Percentiles rank a stretch among this genome's conserved stretches.
phyloP scores from a whole-genome alignment of 2,329 filamentous ascomycete species.

The Clonostachys chloroleuca region DNA sequence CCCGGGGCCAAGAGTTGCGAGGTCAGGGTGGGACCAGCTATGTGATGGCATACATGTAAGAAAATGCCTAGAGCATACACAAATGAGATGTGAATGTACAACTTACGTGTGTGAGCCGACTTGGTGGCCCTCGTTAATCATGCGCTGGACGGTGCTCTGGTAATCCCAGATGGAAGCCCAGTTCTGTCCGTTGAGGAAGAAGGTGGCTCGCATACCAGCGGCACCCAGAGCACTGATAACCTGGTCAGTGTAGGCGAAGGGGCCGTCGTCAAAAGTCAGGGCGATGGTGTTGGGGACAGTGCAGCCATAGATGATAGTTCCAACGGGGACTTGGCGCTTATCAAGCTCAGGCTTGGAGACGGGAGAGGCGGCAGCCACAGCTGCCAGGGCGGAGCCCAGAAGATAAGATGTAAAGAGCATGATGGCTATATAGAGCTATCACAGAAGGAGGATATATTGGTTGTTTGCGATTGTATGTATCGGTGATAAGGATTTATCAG shows the following conservation, averaged over 20 bases:
- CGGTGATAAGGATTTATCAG: too few species aligned
- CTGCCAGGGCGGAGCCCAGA: too few species aligned
- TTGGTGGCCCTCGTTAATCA: conserved; percentile 45
- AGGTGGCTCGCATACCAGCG: conserved; percentile 45
- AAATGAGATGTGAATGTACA: conserved; percentile 1
- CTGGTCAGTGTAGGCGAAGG: conserved; percentile 40
- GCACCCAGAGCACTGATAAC: conserved; percentile 45
- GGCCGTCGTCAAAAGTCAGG: conserved; percentile 50
- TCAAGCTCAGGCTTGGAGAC: too few species aligned
- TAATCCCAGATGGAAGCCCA: conserved; percentile 48
- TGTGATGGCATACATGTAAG: neutral
- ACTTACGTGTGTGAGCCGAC: conserved; percentile 49
- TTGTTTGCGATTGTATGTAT: too few species aligned
- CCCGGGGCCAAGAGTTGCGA: conserved; percentile 28
- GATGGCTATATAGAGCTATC: too few species aligned
- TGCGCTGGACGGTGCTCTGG: conserved; percentile 46
- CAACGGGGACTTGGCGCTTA: conserved; percentile 6
- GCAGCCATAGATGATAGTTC: conserved; percentile 39
- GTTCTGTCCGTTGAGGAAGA: conserved; percentile 47
- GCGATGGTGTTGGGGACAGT: conserved; percentile 36
- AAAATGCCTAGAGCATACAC: neutral
- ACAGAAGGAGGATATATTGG: too few species aligned
- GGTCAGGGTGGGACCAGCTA: conserved; percentile 38
- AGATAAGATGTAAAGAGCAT: too few species aligned
- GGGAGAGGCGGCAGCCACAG: too few species aligned